Conservation (phyloP, 768 basidiomycete genomes). For the Phylloporus rhodoxanthus region DNA sequence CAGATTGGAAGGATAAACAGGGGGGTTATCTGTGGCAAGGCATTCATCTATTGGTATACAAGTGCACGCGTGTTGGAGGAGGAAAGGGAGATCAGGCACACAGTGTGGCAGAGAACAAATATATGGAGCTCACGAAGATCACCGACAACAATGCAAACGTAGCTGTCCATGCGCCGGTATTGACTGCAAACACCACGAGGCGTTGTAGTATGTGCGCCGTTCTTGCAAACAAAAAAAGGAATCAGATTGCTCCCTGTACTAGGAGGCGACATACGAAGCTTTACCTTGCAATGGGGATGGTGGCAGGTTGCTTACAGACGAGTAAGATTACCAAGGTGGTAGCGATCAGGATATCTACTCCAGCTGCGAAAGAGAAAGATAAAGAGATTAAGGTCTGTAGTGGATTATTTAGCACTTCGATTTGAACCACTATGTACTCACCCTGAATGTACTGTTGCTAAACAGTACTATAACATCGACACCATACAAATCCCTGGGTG, state of each 20-base stretch:
- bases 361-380: background rate
- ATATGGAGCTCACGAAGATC: background rate
- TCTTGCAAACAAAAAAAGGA: background rate
- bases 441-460: background rate
- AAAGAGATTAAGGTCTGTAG: background rate
- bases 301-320: background rate
- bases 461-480: background rate
- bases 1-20: background rate
- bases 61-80: background rate
- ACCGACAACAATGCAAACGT: slow-evolving; percentile 36
- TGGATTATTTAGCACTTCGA: background rate
- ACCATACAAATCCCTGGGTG: background rate
- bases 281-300: background rate
- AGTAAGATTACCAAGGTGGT: background rate
- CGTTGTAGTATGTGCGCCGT: background rate
- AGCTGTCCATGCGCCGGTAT: slow-evolving; percentile 42
- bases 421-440: background rate
- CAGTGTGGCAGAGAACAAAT: background rate
- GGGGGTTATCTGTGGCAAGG: background rate
- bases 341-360: background rate
- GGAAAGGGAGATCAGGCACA: background rate
- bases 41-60: background rate
- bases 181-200: background rate
- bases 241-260: background rate
- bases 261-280: background rate